Evolutionary conservation across 2,329 filamentous ascomycete species (phyloP).

Genomic region (Trichoderma endophyticum): DNA sequence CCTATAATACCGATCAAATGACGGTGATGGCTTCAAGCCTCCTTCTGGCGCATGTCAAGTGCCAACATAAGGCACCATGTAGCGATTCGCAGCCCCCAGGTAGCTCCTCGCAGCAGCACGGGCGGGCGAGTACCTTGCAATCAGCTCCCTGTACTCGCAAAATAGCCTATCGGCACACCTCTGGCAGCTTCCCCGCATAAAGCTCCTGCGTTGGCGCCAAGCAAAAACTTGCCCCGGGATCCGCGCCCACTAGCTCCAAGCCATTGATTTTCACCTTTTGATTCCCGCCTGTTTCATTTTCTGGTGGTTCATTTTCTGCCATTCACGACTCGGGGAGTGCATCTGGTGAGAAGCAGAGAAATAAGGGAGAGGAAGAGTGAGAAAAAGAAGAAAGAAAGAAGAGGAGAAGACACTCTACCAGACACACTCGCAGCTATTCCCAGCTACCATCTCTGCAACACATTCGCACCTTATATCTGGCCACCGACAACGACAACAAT

Average conservation of each 20-base stretch:
- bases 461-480: neutral
- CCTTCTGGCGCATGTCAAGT: neutral
- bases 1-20: neutral
- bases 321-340: neutral
- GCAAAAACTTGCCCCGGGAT: constrained; percentile 16
- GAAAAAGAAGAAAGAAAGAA: neutral
- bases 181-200: constrained; percentile 20
- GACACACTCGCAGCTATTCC: neutral
- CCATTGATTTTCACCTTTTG: neutral
- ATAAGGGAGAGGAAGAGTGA: neutral
- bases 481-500: neutral
- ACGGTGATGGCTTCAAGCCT: neutral
- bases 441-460: neutral
- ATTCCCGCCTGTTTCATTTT: neutral
- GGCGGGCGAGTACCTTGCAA: neutral
- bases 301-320: neutral
- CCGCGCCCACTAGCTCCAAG: constrained; percentile 12
- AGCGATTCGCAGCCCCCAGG: neutral
- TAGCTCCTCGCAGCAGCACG: neutral
- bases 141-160: neutral
- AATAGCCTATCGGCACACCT: constrained; percentile 3
- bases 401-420: neutral
- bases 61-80: neutral
- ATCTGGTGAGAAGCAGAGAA: neutral
- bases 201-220: constrained; percentile 19